Conservation (phyloP, 2,329 filamentous ascomycete species). For the Gyromitra esculenta region DNA sequence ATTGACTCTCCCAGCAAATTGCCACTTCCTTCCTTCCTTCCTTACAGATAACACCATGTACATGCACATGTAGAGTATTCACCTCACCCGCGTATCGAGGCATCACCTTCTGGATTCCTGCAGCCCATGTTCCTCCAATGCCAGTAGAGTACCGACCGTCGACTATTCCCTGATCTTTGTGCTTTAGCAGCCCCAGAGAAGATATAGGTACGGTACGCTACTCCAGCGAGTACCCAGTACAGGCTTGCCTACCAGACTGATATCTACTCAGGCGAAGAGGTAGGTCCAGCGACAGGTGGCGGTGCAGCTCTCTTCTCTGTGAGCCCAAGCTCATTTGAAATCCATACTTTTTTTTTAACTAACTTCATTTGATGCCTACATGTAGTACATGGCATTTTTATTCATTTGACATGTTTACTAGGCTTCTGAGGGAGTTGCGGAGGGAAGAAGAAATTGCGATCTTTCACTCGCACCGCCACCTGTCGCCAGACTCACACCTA, state of each 20-base stretch:
- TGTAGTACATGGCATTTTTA: no score
- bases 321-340: no score
- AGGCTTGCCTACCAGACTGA: constrained; percentile 11
- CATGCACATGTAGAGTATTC: constrained; percentile 14
- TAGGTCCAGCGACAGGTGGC: no score
- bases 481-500: no score
- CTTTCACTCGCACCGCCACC: no score
- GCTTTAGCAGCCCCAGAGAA: constrained; percentile 2
- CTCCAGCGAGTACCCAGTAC: constrained; percentile 21
- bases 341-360: no score
- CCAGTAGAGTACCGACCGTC: constrained; percentile 5
- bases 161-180: constrained; percentile 1
- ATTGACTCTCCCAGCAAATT: constrained; percentile 35
- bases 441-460: no score
- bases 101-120: constrained; percentile 33
- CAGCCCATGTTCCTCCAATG: constrained; percentile 17
- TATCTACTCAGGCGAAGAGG: not conserved
- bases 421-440: no score
- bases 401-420: no score
- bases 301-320: no score
- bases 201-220: constrained; percentile 20
- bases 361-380: no score
- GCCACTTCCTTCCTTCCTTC: constrained; percentile 21
- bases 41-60: constrained; percentile 7
- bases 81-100: constrained; percentile 39